Conservation (phyloP, 2,329 filamentous ascomycete species). For the Exophiala sp. region DNA sequence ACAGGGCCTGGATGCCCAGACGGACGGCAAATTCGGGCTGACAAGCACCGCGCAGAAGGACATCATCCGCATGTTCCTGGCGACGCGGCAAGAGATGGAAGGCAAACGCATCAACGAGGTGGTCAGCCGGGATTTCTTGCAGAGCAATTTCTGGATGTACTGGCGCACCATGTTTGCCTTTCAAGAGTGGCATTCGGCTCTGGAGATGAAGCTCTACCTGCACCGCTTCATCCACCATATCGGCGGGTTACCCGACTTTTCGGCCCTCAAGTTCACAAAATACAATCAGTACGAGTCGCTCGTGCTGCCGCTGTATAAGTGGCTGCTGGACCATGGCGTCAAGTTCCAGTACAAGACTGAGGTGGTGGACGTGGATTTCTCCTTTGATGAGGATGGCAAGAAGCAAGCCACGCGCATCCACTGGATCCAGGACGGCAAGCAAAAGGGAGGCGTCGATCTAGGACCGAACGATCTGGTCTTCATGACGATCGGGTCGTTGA, state of each 20-base stretch:
- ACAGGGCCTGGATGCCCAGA: constrained; percentile 12
- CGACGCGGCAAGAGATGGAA: constrained; percentile 28
- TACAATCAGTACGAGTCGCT: constrained; percentile 31
- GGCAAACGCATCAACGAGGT: constrained; percentile 32
- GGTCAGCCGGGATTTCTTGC: constrained; percentile 28
- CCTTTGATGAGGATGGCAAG: constrained; percentile 13
- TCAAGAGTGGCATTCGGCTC: constrained; percentile 31
- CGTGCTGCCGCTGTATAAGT: constrained; percentile 27
- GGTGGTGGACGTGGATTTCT: constrained; percentile 30
- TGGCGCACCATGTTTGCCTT: constrained; percentile 31
- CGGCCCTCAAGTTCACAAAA: constrained; percentile 25
- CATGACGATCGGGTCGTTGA: constrained; percentile 38
- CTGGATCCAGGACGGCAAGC: constrained; percentile 24
- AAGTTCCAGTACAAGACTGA: constrained; percentile 31
- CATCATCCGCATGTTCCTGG: constrained; percentile 8
- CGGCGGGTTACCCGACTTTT: constrained; percentile 21
- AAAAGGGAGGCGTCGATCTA: constrained; percentile 27
- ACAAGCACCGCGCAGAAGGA: constrained; percentile 8
- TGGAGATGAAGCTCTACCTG: constrained; percentile 30
- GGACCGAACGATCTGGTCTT: constrained; percentile 36
- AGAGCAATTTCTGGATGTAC: constrained; percentile 30
- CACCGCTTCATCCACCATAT: constrained; percentile 28
- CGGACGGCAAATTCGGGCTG: constrained; percentile 11
- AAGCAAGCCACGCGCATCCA: constrained; percentile 30
- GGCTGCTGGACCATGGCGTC: constrained; percentile 28